phyloP scores from a whole-genome alignment of 2,329 filamentous ascomycete genomes.

The Fusarium paranaense region DNA sequence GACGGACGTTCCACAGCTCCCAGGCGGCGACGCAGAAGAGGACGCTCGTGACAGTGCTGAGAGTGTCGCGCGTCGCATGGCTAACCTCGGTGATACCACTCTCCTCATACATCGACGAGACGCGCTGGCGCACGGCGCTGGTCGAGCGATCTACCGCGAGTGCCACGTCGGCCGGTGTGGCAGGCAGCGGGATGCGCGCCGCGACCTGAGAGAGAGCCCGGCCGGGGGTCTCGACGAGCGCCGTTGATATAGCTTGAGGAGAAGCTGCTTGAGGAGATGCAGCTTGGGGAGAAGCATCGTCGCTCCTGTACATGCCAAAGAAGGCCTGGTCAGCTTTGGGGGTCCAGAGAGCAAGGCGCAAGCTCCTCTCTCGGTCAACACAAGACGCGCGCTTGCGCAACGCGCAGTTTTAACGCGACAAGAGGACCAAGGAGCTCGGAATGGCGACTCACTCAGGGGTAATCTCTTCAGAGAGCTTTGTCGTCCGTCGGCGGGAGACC shows the following conservation, averaged over 20 bases:
- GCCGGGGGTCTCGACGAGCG: slow-evolving; percentile 62
- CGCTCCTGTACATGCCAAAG: slow-evolving; percentile 38
- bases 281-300: slow-evolving; percentile 40
- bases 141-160: slow-evolving; percentile 80
- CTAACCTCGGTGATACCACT: slow-evolving; percentile 76
- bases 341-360: slow-evolving; percentile 2
- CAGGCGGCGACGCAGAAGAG: slow-evolving; percentile 75
- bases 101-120: slow-evolving; percentile 71
- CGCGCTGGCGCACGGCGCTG: slow-evolving; percentile 73
- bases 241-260: slow-evolving; percentile 53
- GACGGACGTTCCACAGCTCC: slow-evolving; percentile 77
- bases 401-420: slow-evolving; percentile 23
- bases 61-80: slow-evolving; percentile 73
- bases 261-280: neutral
- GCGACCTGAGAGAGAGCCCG: slow-evolving; percentile 66
- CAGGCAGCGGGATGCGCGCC: slow-evolving; percentile 77
- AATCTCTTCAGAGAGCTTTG: slow-evolving; percentile 60
- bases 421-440: neutral
- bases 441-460: slow-evolving; percentile 57
- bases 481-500: slow-evolving; percentile 58
- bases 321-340: slow-evolving; percentile 26
- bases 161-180: slow-evolving; percentile 83
- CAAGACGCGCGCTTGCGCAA: slow-evolving; percentile 15
- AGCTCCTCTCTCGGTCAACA: slow-evolving; percentile 1
- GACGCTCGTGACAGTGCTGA: slow-evolving; percentile 79